Evolutionary conservation across 2,329 filamentous ascomycete species (phyloP).

Genomic region (Neofusicoccum sp.): DNA sequence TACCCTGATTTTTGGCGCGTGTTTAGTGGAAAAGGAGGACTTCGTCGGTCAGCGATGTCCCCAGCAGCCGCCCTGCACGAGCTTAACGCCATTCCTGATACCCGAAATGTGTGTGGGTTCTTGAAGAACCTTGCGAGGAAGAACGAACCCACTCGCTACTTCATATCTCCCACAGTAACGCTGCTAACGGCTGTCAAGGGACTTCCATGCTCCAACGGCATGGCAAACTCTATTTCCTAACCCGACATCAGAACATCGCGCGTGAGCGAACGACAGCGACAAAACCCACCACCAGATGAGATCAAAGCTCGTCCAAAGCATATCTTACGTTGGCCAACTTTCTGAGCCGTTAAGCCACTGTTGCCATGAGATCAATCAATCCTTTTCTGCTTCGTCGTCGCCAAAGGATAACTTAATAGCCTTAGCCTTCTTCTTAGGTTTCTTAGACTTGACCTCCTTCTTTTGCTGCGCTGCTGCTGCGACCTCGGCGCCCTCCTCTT

Average conservation of each 20-base stretch:
- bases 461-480: constrained; percentile 24
- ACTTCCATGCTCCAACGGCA: neutral
- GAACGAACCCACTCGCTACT: neutral
- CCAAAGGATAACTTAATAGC: constrained; percentile 41
- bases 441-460: constrained; percentile 33
- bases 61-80: no score
- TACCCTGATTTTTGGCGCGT: no score
- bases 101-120: no score
- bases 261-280: neutral
- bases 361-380: neutral
- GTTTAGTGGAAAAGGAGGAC: no score
- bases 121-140: neutral
- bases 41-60: no score
- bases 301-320: neutral
- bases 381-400: constrained; percentile 25
- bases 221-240: neutral
- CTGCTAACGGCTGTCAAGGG: neutral
- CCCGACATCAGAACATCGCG: neutral
- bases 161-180: neutral
- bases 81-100: no score
- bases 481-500: constrained; percentile 26
- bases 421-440: constrained; percentile 40
- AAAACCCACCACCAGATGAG: no score
- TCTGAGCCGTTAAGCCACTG: neutral
- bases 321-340: neutral